Base-by-base conservation (phyloP, 176 grass and related monocot species). In the Oryza australiensis region DNA sequence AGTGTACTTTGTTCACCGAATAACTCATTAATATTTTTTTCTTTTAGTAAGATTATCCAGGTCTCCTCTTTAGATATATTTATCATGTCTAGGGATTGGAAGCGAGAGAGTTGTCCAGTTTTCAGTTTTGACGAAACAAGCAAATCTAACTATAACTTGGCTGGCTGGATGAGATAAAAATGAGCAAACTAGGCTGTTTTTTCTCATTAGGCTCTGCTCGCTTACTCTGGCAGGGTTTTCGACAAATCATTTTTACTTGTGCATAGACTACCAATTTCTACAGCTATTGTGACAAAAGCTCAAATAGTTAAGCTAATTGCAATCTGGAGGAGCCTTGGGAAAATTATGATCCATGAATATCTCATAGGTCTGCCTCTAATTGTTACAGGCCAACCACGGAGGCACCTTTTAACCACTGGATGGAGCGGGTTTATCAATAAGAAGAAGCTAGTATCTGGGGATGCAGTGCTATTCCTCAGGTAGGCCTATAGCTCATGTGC, bases 371-470 rank as follows among this genome's bases (percentile, higher is more conserved):
- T 84, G 42, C 80, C 29, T 86, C 42, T 16, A 27, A 77, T 20
- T 90, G 49, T 78, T 85, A 82, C 84, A 97, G 94, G 94, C 20
- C 94, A 97, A 73, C 91, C 94, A 86, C 89, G 94, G 12, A 91
- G 94, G 71, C 94, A 97, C 75, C 89, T 97, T 65, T 72, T 97
- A 62, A 97, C 94, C 48, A 97, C 91, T 16, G 91, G 94, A 70
- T 97, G 94, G 94, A 97, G 89, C 32, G 91, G 91, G 2, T 97
- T 97, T 89, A 79, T 94, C 43, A 97, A 94, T 51, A 93, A 85
- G 74, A 97, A 97, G 84, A 90, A 91, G 46, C 85, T 97, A 30
- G 81, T 94, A n/a, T 94, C 89, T 64, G 89, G 94, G 20, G 94
- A 97, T 84, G 91, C 94, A 1, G 92, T 98, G 35, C 72, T 98